phyloP scores from a whole-genome alignment of 768 basidiomycete species.

The Russula earlei region DNA sequence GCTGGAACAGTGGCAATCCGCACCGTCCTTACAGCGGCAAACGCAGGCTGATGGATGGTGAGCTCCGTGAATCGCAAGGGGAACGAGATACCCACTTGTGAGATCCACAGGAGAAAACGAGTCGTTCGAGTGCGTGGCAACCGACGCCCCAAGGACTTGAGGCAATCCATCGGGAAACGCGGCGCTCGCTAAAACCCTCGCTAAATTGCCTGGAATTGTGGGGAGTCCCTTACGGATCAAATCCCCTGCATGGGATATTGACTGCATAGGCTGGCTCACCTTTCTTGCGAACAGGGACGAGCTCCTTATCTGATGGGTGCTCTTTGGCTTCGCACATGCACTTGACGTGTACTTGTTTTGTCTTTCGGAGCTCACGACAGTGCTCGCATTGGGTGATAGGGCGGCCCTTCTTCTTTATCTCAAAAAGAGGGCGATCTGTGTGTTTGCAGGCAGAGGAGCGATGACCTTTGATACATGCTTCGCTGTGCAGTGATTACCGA shows the following conservation, averaged over 20 bases:
- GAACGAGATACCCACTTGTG: slow-evolving; percentile 26
- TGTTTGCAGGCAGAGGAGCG: slow-evolving; percentile 85
- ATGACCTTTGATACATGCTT: slow-evolving; percentile 92
- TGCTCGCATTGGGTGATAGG: slow-evolving; percentile 84
- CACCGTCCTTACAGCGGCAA: slow-evolving; percentile 29
- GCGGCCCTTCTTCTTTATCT: slow-evolving; percentile 88
- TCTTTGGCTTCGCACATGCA: slow-evolving; percentile 49
- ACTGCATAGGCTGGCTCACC: slow-evolving; percentile 38
- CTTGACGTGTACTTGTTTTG: slow-evolving; percentile 72
- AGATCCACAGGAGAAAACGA: slow-evolving; percentile 52
- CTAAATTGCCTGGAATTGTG: slow-evolving; percentile 39
- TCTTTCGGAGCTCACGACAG: slow-evolving; percentile 75
- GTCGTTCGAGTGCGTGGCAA: slow-evolving; percentile 38
- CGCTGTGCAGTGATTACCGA: slow-evolving; percentile 37
- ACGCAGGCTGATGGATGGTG: slow-evolving; percentile 13
- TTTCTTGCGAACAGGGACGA: slow-evolving; percentile 37
- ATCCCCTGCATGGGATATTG: slow-evolving; percentile 5
- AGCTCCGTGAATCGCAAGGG: background rate
- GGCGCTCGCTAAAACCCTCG: slow-evolving; percentile 57
- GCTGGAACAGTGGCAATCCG: slow-evolving; percentile 11
- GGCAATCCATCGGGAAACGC: slow-evolving; percentile 76
- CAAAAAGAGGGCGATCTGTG: slow-evolving; percentile 80
- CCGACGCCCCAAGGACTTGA: slow-evolving; percentile 57
- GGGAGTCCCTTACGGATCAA: slow-evolving; percentile 23
- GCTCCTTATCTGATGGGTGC: slow-evolving; percentile 8